Evolutionary conservation across 2,329 filamentous ascomycete genomes (phyloP).

Genomic region (Colletotrichum sp.): DNA sequence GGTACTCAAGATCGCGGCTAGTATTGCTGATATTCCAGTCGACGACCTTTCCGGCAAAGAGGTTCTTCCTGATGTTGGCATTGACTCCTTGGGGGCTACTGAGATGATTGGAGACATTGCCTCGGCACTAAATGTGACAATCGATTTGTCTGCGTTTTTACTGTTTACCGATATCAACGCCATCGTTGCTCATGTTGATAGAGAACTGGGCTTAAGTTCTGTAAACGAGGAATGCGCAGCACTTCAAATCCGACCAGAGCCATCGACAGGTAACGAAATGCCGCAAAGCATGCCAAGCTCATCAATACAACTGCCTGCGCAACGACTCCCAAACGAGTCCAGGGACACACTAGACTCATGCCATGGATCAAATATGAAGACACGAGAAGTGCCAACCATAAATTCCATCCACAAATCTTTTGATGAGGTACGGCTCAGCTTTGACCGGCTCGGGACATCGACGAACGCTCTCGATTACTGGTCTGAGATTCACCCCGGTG

Average conservation of each 20-base stretch:
- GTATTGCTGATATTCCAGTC: background rate
- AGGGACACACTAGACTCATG: background rate
- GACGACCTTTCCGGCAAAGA: background rate
- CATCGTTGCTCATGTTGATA: background rate
- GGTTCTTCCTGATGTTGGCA: background rate
- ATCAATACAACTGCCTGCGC: background rate
- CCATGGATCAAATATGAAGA: fast-evolving
- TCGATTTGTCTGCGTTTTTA: background rate
- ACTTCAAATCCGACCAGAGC: fast-evolving
- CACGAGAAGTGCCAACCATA: background rate
- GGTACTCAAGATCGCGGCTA: background rate
- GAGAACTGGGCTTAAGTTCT: background rate
- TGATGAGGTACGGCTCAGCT: background rate
- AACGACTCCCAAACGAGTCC: background rate
- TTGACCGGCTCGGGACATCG: background rate
- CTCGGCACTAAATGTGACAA: background rate
- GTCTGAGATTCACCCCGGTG: conserved; percentile 27
- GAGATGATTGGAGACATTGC: background rate
- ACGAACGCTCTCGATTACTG: conserved; percentile 26
- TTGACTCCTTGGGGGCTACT: background rate
- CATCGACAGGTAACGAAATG: background rate
- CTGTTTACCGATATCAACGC: background rate
- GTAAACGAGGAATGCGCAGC: fast-evolving
- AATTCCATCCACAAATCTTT: background rate
- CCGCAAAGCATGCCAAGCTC: fast-evolving